Percentiles rank a stretch among this genome's conserved stretches.
phyloP scores from a whole-genome alignment of 345 rosid species.

The Corchorus capsularis region DNA sequence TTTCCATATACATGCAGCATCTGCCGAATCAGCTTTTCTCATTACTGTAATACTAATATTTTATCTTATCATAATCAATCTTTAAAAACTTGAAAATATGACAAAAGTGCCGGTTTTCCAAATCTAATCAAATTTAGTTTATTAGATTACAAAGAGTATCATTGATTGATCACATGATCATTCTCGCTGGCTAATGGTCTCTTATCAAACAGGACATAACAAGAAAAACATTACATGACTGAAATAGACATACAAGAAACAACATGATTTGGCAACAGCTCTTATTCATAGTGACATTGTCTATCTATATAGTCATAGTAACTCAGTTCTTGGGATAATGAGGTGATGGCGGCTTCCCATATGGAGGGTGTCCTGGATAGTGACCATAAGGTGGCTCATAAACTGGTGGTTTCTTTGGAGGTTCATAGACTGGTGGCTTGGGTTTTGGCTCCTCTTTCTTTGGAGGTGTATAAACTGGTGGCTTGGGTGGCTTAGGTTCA shows the following conservation, averaged over 20 bases:
- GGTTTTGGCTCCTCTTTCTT: not conserved
- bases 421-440: slow-evolving; percentile 13
- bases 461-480: slow-evolving; percentile 18
- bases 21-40: not conserved
- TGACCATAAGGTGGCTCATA: slow-evolving; percentile 18
- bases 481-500: slow-evolving; percentile 12
- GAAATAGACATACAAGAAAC: not conserved
- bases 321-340: not conserved
- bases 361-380: slow-evolving; percentile 21
- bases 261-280: slow-evolving; percentile 4
- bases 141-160: not conserved
- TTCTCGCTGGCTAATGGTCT: not conserved
- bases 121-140: not conserved
- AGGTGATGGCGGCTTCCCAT: slow-evolving; percentile 4
- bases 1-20: not conserved
- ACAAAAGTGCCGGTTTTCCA: not conserved
- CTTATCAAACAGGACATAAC: not conserved
- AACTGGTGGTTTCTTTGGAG: not conserved
- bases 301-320: not conserved
- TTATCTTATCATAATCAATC: not conserved
- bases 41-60: not conserved
- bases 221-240: slow-evolving; percentile 4
- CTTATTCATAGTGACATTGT: slow-evolving; percentile 18
- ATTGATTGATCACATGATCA: not conserved
- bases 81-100: not conserved